A percentile compares a stretch with the other conserved stretches of the same genome.
phyloP scores from a whole-genome alignment of 2,329 filamentous ascomycete genomes.

The Albophoma yamanashiensis region DNA sequence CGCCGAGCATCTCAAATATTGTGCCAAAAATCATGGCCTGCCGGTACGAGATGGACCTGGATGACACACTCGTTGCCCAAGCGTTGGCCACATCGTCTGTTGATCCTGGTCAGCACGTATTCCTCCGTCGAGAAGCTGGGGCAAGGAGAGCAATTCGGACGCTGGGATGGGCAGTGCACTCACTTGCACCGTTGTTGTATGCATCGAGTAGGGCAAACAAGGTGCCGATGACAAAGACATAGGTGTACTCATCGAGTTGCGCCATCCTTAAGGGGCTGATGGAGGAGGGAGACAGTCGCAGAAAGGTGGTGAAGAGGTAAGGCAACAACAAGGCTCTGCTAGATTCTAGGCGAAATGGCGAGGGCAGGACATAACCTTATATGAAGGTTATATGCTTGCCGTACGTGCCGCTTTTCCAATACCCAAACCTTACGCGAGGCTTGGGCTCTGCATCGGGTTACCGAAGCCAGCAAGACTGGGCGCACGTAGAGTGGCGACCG shows the following conservation, averaged over 20 bases:
- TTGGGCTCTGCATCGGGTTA: not conserved
- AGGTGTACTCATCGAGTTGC: constrained; percentile 49
- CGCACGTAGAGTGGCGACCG: not conserved
- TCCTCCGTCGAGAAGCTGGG: not conserved
- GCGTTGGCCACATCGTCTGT: constrained; percentile 75
- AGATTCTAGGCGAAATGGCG: not conserved
- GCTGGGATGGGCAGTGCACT: constrained; percentile 19
- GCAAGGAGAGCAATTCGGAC: not conserved
- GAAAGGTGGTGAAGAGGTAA: too few species aligned
- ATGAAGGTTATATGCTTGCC: not conserved
- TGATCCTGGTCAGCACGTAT: constrained; percentile 3
- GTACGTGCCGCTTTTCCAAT: not conserved
- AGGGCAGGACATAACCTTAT: not conserved
- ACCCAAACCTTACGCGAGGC: not conserved
- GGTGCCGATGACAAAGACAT: constrained; percentile 67
- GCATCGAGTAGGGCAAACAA: constrained; percentile 67
- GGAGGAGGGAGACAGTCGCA: not conserved
- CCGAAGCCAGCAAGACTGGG: not conserved
- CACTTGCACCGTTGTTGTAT: constrained; percentile 71
- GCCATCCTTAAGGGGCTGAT: constrained; percentile 31
- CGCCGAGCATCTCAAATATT: constrained; percentile 56
- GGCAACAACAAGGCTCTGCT: not conserved
- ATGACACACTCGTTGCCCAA: constrained; percentile 66
- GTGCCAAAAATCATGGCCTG: constrained; percentile 56
- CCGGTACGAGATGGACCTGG: constrained; percentile 61